Percentiles rank a stretch among this genome's conserved stretches.
Evolutionary conservation across 164 flowering plant species (phyloP).

Genomic region (Piper betle): DNA sequence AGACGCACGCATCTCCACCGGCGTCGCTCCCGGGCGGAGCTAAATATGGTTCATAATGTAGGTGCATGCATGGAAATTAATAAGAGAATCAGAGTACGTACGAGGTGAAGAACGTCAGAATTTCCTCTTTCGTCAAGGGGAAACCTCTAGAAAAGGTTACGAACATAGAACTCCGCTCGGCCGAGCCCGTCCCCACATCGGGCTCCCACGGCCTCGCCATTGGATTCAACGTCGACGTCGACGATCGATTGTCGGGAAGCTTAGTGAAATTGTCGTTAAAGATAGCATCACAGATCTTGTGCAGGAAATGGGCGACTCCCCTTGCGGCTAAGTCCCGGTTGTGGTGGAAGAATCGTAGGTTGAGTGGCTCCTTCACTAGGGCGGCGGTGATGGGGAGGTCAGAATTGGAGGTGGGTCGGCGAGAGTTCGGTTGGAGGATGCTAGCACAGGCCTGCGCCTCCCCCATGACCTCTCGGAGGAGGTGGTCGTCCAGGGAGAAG

Average conservation of each 20-base stretch:
- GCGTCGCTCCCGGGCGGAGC: no score
- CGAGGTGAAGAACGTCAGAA: neutral
- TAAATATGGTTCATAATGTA: no score
- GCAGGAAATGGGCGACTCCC: neutral
- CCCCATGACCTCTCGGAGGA: neutral
- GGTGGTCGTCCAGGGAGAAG: neutral
- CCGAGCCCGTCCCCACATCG: neutral
- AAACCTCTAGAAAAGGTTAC: slow-evolving; percentile 1
- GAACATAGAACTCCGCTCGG: slow-evolving; percentile 1
- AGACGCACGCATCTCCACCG: no score
- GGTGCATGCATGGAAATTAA: neutral
- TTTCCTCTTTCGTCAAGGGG: neutral
- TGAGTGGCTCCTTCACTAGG: slow-evolving; percentile 1
- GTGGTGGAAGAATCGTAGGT: slow-evolving; percentile 4
- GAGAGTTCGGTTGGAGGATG: neutral
- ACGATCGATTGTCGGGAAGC: neutral
- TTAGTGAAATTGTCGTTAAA: neutral
- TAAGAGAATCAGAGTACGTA: neutral
- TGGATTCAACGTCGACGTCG: neutral
- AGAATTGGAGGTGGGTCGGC: neutral
- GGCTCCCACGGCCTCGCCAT: slow-evolving; percentile 1
- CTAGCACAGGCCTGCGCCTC: neutral
- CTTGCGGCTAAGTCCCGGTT: neutral
- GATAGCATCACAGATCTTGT: neutral
- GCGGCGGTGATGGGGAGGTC: slow-evolving; percentile 2